Percentiles rank a stretch among this genome's conserved stretches.
phyloP scores from a whole-genome alignment of 225 moss, liverwort and hornwort species.

The Neckera pumila region DNA sequence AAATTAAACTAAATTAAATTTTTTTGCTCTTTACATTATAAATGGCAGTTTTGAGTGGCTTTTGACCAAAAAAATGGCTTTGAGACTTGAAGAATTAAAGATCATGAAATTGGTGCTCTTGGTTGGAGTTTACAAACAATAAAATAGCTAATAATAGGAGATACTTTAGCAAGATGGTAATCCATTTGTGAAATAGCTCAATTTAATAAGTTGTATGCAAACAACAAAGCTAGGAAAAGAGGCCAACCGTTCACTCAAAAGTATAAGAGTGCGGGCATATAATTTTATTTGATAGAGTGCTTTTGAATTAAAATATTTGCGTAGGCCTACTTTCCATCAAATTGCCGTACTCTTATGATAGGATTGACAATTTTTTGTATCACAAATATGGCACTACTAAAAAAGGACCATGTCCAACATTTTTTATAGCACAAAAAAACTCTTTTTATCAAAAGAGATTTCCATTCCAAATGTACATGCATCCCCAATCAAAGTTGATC shows the following conservation, averaged over 20 bases:
- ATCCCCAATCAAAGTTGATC: background rate
- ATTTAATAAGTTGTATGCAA: background rate
- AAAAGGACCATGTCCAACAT: too few species aligned
- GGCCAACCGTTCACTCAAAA: too few species aligned
- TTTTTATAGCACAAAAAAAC: background rate
- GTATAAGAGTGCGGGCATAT: accelerated
- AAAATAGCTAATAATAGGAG: background rate
- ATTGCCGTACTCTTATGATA: accelerated
- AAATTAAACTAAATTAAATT: too few species aligned
- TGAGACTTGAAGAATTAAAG: background rate
- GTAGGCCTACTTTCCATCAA: background rate
- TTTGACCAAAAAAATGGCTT: background rate
- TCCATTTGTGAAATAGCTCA: background rate
- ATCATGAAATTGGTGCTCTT: background rate
- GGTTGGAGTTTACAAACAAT: accelerated
- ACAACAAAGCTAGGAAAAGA: too few species aligned
- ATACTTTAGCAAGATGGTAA: too few species aligned
- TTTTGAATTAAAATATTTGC: background rate
- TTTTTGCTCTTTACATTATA: too few species aligned
- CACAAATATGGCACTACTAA: background rate
- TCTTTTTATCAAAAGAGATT: background rate
- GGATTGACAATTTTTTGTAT: background rate
- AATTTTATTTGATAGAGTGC: too few species aligned
- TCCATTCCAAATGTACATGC: accelerated
- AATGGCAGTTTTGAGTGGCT: too few species aligned